These are phyloP conservation scores for Chenopodium suecicum DNA, from an alignment of 148 eudicot species.

Conservation along the genomic window DNA sequence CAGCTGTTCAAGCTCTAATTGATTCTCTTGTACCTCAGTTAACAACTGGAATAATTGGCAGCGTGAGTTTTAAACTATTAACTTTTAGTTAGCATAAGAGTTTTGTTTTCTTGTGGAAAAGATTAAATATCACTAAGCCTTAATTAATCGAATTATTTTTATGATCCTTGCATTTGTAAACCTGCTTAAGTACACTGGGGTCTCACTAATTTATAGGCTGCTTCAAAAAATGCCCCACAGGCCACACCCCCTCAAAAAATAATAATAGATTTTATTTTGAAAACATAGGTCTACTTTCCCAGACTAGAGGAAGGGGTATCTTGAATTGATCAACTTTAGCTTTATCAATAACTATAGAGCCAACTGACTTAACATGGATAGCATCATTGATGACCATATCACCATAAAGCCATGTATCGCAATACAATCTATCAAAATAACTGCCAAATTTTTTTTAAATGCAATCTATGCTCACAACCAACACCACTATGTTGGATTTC, in stretches of 20 bases:
- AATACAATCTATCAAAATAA: neutral
- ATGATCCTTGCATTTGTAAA: neutral
- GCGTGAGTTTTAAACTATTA: constrained; percentile 46
- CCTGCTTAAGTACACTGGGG: neutral
- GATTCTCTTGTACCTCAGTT: constrained; percentile 75
- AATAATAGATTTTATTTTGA: too few relatives aligned
- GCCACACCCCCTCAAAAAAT: neutral
- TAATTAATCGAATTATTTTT: neutral
- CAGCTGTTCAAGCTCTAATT: constrained; percentile 66
- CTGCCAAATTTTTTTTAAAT: too few relatives aligned
- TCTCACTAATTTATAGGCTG: neutral
- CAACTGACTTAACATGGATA: neutral
- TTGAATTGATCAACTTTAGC: neutral
- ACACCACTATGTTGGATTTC: too few relatives aligned
- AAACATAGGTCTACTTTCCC: neutral
- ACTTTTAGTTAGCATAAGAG: neutral
- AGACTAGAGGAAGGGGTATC: neutral
- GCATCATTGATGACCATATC: neutral
- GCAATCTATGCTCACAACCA: too few relatives aligned
- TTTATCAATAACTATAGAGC: neutral
- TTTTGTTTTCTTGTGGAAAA: neutral
- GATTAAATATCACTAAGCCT: neutral
- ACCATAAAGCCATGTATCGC: neutral
- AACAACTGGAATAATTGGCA: constrained; percentile 66
- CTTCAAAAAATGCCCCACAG: neutral